Percentiles rank a stretch among this genome's conserved stretches.
Evolutionary conservation across 2,329 filamentous ascomycete genomes (phyloP).

Genomic region (Botrytis deweyae): DNA sequence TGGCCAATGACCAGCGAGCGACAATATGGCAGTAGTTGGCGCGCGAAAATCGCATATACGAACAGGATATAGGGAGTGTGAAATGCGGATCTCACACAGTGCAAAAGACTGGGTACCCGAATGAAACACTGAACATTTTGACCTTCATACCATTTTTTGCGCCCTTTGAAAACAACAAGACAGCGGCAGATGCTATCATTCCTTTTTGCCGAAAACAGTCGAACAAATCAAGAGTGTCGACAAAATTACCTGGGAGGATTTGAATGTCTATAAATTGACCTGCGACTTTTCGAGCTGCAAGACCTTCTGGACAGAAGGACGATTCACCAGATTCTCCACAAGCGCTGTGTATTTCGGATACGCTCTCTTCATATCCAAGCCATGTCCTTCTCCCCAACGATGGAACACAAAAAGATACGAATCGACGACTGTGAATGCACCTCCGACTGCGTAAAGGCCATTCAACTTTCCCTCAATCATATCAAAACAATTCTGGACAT

Average conservation of each 20-base stretch:
- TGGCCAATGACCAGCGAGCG: background rate
- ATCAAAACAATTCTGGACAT: conserved; percentile 33
- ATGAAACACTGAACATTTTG: background rate
- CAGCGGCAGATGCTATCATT: background rate
- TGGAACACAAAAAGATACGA: conserved; percentile 40
- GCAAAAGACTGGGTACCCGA: background rate
- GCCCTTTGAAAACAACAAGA: background rate
- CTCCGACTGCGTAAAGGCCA: conserved; percentile 35
- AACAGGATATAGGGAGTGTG: background rate
- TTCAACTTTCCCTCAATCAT: conserved; percentile 34
- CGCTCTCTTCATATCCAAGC: conserved; percentile 30
- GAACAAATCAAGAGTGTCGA: background rate
- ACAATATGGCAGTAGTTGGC: background rate
- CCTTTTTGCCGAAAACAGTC: too few relatives aligned
- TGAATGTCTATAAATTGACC: background rate
- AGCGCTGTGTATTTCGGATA: conserved; percentile 29
- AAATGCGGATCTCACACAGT: background rate
- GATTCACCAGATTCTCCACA: conserved; percentile 25
- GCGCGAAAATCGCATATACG: background rate
- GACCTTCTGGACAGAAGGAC: background rate
- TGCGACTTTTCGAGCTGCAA: background rate
- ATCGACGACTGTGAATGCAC: conserved; percentile 41
- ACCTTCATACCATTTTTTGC: background rate
- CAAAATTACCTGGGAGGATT: background rate
- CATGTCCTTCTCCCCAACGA: conserved; percentile 35